Percentiles rank a stretch among this genome's conserved stretches.
phyloP scores from a whole-genome alignment of 1,139 yeast genomes.

The Arxiozyma heterogenica region DNA sequence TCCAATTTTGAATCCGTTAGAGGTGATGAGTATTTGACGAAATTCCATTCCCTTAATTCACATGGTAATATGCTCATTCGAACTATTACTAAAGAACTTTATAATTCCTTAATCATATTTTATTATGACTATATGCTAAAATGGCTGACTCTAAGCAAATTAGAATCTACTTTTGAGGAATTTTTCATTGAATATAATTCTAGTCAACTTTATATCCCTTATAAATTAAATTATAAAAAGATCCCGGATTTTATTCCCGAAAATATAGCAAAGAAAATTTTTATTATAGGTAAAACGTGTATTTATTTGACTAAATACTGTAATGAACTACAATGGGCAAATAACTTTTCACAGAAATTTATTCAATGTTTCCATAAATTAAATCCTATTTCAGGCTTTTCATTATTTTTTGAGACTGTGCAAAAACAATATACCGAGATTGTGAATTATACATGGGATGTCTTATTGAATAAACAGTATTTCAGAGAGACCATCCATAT shows the following conservation, averaged over 20 bases:
- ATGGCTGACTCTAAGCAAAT: slow-evolving; percentile 67
- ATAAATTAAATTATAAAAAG: slow-evolving; percentile 30
- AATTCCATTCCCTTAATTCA: slow-evolving; percentile 42
- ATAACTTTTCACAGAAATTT: slow-evolving; percentile 33
- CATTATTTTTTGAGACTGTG: slow-evolving; percentile 37
- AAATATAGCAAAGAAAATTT: slow-evolving; percentile 45
- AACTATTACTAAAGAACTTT: slow-evolving; percentile 38
- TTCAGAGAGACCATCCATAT: slow-evolving; percentile 50
- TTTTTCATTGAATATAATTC: slow-evolving; percentile 46
- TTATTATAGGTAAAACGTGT: slow-evolving; percentile 72
- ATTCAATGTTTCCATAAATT: slow-evolving; percentile 11
- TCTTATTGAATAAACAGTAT: slow-evolving; percentile 43
- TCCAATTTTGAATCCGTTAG: slow-evolving; percentile 32
- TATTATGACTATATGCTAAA: slow-evolving; percentile 52
- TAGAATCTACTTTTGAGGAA: slow-evolving; percentile 48
- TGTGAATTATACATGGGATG: slow-evolving; percentile 42
- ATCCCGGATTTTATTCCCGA: slow-evolving; percentile 53
- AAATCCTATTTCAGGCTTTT: slow-evolving; percentile 5
- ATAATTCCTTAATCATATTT: slow-evolving; percentile 45
- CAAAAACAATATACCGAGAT: slow-evolving; percentile 50
- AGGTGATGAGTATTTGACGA: slow-evolving; percentile 52
- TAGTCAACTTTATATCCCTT: slow-evolving; percentile 10
- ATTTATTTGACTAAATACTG: slow-evolving; percentile 60
- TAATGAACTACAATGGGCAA: slow-evolving; percentile 51
- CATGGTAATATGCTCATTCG: slow-evolving; percentile 57